These are phyloP conservation scores for Aspergillus biplanus DNA, from an alignment of 495 filamentous ascomycete genomes.

Conservation along the genomic window DNA sequence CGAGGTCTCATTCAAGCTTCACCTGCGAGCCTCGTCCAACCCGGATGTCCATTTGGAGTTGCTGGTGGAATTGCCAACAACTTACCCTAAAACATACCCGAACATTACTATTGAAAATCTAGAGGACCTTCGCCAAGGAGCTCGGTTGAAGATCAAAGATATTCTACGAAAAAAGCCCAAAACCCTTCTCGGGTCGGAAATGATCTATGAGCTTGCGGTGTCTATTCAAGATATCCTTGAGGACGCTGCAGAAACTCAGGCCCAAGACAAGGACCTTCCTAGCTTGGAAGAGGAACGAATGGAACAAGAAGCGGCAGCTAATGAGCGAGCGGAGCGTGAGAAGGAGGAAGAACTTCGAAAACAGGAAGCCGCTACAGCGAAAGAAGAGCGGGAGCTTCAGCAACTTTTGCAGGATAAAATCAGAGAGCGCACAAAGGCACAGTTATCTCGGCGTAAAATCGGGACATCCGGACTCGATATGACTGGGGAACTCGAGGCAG, in stretches of 20 bases:
- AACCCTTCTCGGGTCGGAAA: slow-evolving; percentile 74
- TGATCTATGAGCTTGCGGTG: slow-evolving; percentile 87
- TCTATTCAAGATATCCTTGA: slow-evolving; percentile 86
- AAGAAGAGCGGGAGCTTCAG: slow-evolving; percentile 76
- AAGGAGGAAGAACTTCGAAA: slow-evolving; percentile 55
- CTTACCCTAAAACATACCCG: slow-evolving; percentile 88
- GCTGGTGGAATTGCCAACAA: slow-evolving; percentile 77
- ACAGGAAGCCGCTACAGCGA: slow-evolving; percentile 59
- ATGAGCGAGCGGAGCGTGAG: slow-evolving; percentile 56
- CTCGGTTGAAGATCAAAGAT: slow-evolving; percentile 67
- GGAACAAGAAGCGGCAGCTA: slow-evolving; percentile 62
- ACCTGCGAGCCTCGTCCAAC: slow-evolving; percentile 71
- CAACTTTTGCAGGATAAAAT: slow-evolving; percentile 79
- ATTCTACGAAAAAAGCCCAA: slow-evolving; percentile 72
- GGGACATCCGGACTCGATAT: slow-evolving; percentile 41
- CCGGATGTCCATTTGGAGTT: slow-evolving; percentile 66
- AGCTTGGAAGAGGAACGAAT: slow-evolving; percentile 90
- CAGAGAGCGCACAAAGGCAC: slow-evolving; percentile 50
- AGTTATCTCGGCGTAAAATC: slow-evolving; percentile 41
- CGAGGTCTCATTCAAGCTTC: slow-evolving; percentile 79
- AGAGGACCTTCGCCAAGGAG: slow-evolving; percentile 64
- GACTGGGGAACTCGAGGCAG: slow-evolving; percentile 33
- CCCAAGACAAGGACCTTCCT: slow-evolving; percentile 71
- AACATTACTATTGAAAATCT: slow-evolving; percentile 68
- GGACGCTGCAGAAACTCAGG: slow-evolving; percentile 75